Base-by-base conservation (phyloP, 139 green algal species). In the Chlorella sp. region DNA sequence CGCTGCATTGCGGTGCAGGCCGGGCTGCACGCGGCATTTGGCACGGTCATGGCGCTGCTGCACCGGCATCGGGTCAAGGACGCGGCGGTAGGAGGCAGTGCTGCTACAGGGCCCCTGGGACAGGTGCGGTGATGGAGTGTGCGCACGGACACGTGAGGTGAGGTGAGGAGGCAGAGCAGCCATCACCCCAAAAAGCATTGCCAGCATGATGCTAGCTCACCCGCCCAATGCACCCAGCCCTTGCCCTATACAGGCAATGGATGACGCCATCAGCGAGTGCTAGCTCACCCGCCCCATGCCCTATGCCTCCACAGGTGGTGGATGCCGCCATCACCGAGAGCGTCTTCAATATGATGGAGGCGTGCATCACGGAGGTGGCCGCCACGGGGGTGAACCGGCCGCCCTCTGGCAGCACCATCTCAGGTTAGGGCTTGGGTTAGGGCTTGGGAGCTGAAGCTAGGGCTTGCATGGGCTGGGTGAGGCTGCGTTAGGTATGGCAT, bases 311-410 rank as follows among this genome's bases (percentile, higher is more conserved):
- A 1, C 88, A 95, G 82, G 87, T 95, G 32, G 82, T 95, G 24
- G 90, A 95, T 70, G 87, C 88, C 0, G 55, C 87, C 62, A 95
- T 95, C 72, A 84, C 29, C 30, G 90, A 95, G 80, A 78, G 34
- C 42, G 80, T 93, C 27, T 93, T 93, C 80, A 92, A 90, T 74
- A 92, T 95, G 85, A 69, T 95, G 74, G 90, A 95, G 74, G 78
- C 72, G 22, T 92, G 86, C 62, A 75, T 93, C 27, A 61, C 88
- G 2, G 86, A 91, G 79, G 87, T 77, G 31, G 77, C 74, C 2
- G 64, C 60, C 24, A 55, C 67, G 34, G 86, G 86, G 1, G 42
- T 76, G 27, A 77, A 89, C 51, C 65, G 88, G 5, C 80, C 75
- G 10, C 82, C 84, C 31, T 89, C 80, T 3, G 88, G 88, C 0